A percentile compares a stretch with the other conserved stretches of the same genome.
These are phyloP conservation scores for Ceriops tagal DNA, from an alignment of 345 rosid species.

Conservation along the genomic window DNA sequence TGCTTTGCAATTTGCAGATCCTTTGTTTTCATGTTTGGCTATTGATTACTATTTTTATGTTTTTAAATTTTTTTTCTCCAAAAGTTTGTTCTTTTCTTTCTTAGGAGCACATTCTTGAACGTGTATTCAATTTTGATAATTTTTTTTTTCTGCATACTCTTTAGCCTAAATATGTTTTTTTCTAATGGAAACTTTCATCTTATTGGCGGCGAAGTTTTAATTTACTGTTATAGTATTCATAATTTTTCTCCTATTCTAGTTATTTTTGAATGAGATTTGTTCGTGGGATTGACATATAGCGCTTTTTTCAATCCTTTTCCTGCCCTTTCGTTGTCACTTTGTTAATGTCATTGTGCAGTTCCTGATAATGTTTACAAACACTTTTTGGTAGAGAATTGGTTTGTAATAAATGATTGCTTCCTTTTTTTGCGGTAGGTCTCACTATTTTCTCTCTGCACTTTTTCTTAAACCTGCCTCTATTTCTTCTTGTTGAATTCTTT, in stretches of 20 bases:
- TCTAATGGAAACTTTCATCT: too few relatives aligned
- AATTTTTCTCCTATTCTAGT: neutral
- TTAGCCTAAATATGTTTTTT: too few relatives aligned
- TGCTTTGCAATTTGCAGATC: constrained; percentile 6
- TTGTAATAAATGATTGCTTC: neutral
- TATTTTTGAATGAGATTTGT: neutral
- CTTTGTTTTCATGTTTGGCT: neutral
- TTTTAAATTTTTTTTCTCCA: neutral
- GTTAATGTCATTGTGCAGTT: neutral
- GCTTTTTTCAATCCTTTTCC: neutral
- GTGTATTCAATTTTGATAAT: too few relatives aligned
- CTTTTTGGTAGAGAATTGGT: neutral
- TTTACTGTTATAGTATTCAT: neutral
- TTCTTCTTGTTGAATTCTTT: neutral
- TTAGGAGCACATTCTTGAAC: too few relatives aligned
- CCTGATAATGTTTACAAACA: neutral
- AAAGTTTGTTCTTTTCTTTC: neutral
- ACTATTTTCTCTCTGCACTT: neutral
- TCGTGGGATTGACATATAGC: neutral
- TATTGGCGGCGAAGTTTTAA: too few relatives aligned
- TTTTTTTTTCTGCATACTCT: too few relatives aligned
- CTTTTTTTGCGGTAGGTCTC: neutral
- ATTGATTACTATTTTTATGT: neutral
- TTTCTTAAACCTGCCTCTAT: neutral
- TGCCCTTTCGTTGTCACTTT: neutral